Base-by-base conservation (phyloP, 164 flowering plant species). In the Vitis amurensis region DNA sequence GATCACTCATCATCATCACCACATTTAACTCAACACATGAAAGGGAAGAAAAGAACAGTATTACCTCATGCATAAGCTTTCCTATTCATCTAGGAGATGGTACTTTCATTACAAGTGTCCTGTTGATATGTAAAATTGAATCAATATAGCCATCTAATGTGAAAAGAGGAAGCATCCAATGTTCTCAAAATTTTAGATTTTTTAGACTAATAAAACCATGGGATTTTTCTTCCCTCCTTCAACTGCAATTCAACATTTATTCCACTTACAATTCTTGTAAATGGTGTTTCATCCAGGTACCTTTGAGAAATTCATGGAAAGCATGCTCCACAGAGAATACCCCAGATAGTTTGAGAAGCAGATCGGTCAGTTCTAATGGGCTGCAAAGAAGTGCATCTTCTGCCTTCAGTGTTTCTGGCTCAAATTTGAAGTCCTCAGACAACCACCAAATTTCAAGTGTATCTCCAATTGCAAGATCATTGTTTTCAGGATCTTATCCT, bases 381-480 rank as follows among this genome's bases (percentile, higher is more conserved):
- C 19, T 47, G 57, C 58, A 61, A 58, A 73, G 83, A 74, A 83
- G 81, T 69, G 66, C 15, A 37, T 82, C 85, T 73, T 86, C 86
- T 73, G 67, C 77, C 53, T 69, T 80, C 19, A 64, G 58, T 50
- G 12, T 31, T 69, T 67, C 64, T 17, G 50, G 61, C 56, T 68
- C 81, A 48, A 66, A 47, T 50, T 57, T 67, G 8, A 76, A 50
- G 23, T 75, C 76, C 51, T 30, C 81, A 49, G 71, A 55, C 27
- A 71, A 57, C 56, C 64, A 73, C 9, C 73, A 55, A 10, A 29
- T 64, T 23, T 80, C 83, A 60, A 82, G 82, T 49, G 79, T 82
- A 62, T 66, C 78, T 73, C 78, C 87, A 61, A 47, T 77, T 50
- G 78, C 49, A 52, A 74, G 75, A 58, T 77, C 76, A 51, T 79